Percentiles rank a stretch among this genome's conserved stretches.
Evolutionary conservation across 2,329 filamentous ascomycete species (phyloP).

Genomic region (Botrytis sinoallii): DNA sequence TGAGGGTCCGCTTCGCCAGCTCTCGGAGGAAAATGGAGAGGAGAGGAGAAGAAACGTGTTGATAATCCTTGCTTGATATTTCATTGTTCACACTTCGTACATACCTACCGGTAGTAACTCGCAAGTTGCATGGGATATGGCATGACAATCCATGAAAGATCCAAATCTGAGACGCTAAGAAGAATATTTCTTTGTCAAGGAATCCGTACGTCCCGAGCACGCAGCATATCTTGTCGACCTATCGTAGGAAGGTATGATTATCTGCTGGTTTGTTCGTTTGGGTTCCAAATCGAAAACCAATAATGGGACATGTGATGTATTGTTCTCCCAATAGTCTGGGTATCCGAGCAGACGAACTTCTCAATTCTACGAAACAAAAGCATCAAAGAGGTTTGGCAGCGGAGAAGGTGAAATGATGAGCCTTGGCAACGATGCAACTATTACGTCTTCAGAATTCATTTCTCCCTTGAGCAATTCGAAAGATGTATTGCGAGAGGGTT

Average conservation of each 20-base stretch:
- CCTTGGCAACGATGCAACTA: constrained; percentile 15
- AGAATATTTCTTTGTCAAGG: constrained; percentile 15
- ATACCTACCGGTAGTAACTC: not conserved
- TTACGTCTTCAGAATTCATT: constrained; percentile 17
- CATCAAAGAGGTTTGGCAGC: constrained; percentile 4
- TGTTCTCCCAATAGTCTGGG: not conserved
- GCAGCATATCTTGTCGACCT: not conserved
- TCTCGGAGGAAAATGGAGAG: not conserved
- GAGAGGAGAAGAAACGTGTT: not conserved
- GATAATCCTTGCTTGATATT: not conserved
- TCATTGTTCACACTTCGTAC: not conserved
- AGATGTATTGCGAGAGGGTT: not conserved
- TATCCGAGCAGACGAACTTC: not conserved
- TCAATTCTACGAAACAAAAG: not conserved
- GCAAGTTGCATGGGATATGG: not conserved
- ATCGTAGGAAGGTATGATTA: too few species aligned
- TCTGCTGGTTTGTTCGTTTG: not conserved
- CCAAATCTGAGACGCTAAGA: not conserved
- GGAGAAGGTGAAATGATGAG: constrained; percentile 10
- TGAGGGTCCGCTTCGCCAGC: not conserved
- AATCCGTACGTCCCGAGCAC: not conserved
- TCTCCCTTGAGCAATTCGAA: not conserved
- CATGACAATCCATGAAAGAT: not conserved
- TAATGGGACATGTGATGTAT: not conserved
- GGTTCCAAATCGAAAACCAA: not conserved